phyloP scores from a whole-genome alignment of 805 yeast genomes.

The Suhomyces sp. region DNA sequence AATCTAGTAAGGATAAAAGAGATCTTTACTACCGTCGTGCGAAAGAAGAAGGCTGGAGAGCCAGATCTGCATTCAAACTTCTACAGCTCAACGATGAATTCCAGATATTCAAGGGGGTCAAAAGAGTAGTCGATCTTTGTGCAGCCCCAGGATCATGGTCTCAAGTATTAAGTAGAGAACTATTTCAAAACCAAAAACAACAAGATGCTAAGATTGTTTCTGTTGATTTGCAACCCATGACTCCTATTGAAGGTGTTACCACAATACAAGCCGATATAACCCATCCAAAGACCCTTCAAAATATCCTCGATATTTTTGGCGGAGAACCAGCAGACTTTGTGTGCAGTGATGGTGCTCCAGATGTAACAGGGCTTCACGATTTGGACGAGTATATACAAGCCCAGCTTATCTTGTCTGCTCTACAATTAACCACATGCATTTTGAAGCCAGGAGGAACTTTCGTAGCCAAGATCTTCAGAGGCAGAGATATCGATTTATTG shows the following conservation, averaged over 20 bases:
- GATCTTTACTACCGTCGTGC: slow-evolving; percentile 91
- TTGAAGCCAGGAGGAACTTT: slow-evolving; percentile 87
- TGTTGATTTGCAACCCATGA: slow-evolving; percentile 96
- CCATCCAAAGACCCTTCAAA: slow-evolving; percentile 82
- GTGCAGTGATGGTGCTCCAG: slow-evolving; percentile 98
- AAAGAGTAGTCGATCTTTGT: slow-evolving; percentile 90
- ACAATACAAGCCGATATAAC: slow-evolving; percentile 96
- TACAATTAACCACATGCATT: slow-evolving; percentile 86
- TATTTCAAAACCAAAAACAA: slow-evolving; percentile 42
- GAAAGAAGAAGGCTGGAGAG: slow-evolving; percentile 97
- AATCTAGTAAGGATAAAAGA: slow-evolving; percentile 90
- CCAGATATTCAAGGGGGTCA: slow-evolving; percentile 67
- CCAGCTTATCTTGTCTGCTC: slow-evolving; percentile 84
- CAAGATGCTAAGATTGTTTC: slow-evolving; percentile 74
- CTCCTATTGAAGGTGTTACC: slow-evolving; percentile 88
- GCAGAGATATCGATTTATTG: slow-evolving; percentile 89
- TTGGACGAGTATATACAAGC: slow-evolving; percentile 96
- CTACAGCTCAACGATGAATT: slow-evolving; percentile 90
- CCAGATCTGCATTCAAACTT: slow-evolving; percentile 92
- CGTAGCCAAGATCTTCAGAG: slow-evolving; percentile 95
- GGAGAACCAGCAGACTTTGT: slow-evolving; percentile 95
- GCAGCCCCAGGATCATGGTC: slow-evolving; percentile 99
- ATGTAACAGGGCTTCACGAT: slow-evolving; percentile 96
- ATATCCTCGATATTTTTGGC: slow-evolving; percentile 76
- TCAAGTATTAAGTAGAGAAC: slow-evolving; percentile 78